Conservation (phyloP, 352 stramenopile genomes). For the Pythium scleroteichum region DNA sequence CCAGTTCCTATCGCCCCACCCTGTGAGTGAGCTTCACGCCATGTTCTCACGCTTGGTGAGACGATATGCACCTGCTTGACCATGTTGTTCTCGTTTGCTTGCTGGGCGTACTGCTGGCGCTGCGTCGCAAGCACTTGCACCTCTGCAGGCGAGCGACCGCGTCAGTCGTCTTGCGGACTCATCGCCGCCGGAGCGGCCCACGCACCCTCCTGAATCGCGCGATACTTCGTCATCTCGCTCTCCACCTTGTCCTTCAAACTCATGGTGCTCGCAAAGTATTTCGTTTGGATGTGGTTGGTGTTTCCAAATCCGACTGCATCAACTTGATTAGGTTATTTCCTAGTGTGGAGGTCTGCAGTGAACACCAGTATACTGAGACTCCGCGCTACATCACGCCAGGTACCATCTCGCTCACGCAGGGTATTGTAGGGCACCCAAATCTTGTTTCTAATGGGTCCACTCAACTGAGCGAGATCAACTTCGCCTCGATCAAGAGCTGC, state of each 20-base stretch:
- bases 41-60: background rate
- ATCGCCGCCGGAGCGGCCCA: background rate
- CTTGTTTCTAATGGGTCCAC: no score
- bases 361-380: no score
- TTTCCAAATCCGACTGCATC: background rate
- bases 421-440: no score
- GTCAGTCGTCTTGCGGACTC: background rate
- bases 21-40: background rate
- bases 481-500: slow-evolving; percentile 48
- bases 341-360: no score
- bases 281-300: background rate
- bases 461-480: slow-evolving; percentile 65
- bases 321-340: background rate
- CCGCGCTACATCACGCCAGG: no score
- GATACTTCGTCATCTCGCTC: slow-evolving; percentile 90
- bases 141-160: slow-evolving; percentile 34
- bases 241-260: slow-evolving; percentile 78
- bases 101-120: slow-evolving; percentile 90
- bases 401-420: no score
- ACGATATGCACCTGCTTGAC: slow-evolving; percentile 75
- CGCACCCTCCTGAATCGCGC: slow-evolving; percentile 89
- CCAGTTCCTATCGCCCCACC: slow-evolving; percentile 52
- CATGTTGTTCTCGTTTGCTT: slow-evolving; percentile 97
- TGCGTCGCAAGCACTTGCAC: slow-evolving; percentile 83
- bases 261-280: slow-evolving; percentile 11